Evolutionary conservation across 2,329 filamentous ascomycete species (phyloP).

Genomic region (Orbilia javanica): DNA sequence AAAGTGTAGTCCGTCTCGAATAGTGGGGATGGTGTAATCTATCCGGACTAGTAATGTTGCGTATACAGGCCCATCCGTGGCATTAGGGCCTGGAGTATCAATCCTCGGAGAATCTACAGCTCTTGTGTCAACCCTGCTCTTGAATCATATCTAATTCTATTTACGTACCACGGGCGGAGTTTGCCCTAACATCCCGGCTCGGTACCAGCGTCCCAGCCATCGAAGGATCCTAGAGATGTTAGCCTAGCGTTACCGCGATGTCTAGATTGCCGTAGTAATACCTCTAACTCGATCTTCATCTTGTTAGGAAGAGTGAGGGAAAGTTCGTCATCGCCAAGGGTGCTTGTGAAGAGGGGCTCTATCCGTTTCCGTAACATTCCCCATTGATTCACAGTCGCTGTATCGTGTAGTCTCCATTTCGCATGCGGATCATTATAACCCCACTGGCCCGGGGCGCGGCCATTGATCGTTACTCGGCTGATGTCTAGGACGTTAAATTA

Average conservation of each 20-base stretch:
- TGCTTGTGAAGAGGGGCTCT: slow-evolving; percentile 70
- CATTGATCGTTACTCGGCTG: slow-evolving; percentile 44
- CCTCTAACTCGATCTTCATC: slow-evolving; percentile 72
- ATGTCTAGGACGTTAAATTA: slow-evolving; percentile 34
- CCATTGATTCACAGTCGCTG: slow-evolving; percentile 78
- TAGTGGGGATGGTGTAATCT: slow-evolving; percentile 80
- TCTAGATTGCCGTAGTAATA: slow-evolving; percentile 14
- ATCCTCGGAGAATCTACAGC: slow-evolving; percentile 62
- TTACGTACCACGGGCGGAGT: slow-evolving; percentile 40
- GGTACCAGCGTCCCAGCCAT: slow-evolving; percentile 40
- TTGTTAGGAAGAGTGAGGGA: slow-evolving; percentile 72
- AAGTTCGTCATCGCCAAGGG: slow-evolving; percentile 71
- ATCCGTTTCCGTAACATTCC: slow-evolving; percentile 79
- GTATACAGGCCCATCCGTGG: slow-evolving; percentile 67
- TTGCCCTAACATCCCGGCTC: slow-evolving; percentile 36
- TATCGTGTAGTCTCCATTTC: slow-evolving; percentile 72
- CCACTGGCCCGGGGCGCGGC: slow-evolving; percentile 62
- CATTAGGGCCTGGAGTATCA: slow-evolving; percentile 65
- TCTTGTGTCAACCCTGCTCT: not conserved
- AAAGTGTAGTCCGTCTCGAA: slow-evolving; percentile 90
- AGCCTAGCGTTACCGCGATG: not conserved
- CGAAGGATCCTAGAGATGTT: slow-evolving; percentile 41
- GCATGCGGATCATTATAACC: slow-evolving; percentile 76
- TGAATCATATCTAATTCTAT: not conserved
- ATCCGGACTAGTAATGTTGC: slow-evolving; percentile 76